phyloP scores from a whole-genome alignment of 306 rosid species.

The Begonia peltatifolia region DNA sequence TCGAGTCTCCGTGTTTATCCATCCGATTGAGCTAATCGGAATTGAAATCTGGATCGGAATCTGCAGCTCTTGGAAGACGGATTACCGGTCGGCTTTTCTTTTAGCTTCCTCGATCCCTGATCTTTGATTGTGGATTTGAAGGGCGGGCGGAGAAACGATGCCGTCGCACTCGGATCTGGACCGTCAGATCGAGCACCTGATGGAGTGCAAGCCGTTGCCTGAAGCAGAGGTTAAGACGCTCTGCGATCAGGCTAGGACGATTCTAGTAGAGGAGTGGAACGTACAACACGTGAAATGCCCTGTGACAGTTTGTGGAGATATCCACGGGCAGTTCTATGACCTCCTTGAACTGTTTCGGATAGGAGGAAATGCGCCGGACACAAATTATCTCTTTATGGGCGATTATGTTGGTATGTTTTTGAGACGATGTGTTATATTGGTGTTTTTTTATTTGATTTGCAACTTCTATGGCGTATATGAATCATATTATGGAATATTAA shows the following conservation, averaged over 20 bases:
- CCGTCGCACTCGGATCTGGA: slow-evolving; percentile 58
- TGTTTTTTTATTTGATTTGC: neutral
- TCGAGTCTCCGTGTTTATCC: slow-evolving; percentile 15
- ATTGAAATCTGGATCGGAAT: neutral
- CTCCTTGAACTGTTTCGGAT: slow-evolving; percentile 63
- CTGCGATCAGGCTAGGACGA: slow-evolving; percentile 51
- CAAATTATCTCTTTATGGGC: slow-evolving; percentile 70
- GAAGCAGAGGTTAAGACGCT: slow-evolving; percentile 42
- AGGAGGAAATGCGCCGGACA: slow-evolving; percentile 59
- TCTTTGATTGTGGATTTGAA: slow-evolving; percentile 16
- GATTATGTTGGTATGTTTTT: slow-evolving; percentile 55
- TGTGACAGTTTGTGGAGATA: no score
- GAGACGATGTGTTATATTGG: slow-evolving; percentile 1
- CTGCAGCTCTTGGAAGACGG: slow-evolving; percentile 5
- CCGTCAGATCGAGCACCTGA: slow-evolving; percentile 54
- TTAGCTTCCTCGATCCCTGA: neutral
- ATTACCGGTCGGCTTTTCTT: slow-evolving; percentile 5
- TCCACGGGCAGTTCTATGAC: slow-evolving; percentile 67
- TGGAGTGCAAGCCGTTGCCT: slow-evolving; percentile 42
- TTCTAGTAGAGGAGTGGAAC: slow-evolving; percentile 65
- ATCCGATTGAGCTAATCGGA: slow-evolving; percentile 4
- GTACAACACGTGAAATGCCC: slow-evolving; percentile 77
- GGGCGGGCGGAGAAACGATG: slow-evolving; percentile 16
- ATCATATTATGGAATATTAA: no score
- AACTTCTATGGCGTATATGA: no score